Conservation (phyloP, 148 eudicot genomes). For the Dianthus caryophyllus region DNA sequence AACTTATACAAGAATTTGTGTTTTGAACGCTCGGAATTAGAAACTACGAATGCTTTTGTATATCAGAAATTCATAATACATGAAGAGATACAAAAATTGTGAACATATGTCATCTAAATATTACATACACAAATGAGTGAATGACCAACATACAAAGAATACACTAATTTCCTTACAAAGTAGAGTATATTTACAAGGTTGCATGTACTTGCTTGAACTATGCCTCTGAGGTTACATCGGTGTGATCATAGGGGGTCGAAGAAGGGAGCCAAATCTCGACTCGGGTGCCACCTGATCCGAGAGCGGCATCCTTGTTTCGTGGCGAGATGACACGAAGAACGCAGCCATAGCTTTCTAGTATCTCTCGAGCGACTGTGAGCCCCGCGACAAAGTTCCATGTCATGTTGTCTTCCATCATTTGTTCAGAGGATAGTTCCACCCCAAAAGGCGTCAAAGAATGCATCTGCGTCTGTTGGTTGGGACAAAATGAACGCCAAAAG, state of each 20-base stretch:
- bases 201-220: conserved; percentile 2
- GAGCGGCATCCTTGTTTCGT: conserved; percentile 48
- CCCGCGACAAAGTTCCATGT: conserved; percentile 97
- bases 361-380: conserved; percentile 83
- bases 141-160: background rate
- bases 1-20: no score
- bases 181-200: conserved; percentile 15
- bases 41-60: no score
- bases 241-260: conserved; percentile 30
- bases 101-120: background rate
- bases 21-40: no score
- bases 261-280: conserved; percentile 89
- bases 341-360: conserved; percentile 88
- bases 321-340: conserved; percentile 90
- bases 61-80: no score
- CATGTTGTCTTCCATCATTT: conserved; percentile 84
- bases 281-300: conserved; percentile 79
- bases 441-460: conserved; percentile 91
- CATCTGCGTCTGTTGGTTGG: conserved; percentile 73
- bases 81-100: no score
- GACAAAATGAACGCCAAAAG: no score
- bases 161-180: background rate
- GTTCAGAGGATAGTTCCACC: conserved; percentile 53
- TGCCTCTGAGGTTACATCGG: conserved; percentile 21
- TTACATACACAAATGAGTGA: background rate